Base-by-base conservation (phyloP, 805 yeast genomes). In the Candida bentonensis region DNA sequence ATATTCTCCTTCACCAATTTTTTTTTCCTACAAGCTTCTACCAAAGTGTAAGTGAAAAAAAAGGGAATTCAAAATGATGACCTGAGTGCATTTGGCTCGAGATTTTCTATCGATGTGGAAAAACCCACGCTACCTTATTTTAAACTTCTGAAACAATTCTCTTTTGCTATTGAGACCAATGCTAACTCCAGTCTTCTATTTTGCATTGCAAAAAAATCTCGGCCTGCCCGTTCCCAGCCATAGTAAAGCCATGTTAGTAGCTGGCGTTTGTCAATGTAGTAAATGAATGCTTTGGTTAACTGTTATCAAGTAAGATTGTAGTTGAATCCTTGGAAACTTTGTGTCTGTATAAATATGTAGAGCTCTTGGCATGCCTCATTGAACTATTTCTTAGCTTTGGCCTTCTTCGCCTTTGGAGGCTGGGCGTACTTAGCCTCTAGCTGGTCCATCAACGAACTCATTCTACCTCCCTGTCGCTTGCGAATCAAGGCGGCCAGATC, bases 71-170 rank as follows among this genome's bases (percentile, higher is more conserved):
- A 42, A 51, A 49, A 76, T 84, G 95, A 84, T 84, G 95, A 84
- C 80, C 68, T 68, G 96, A 87, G 95, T 85, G 96, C 96, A 87
- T 87, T 87, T 87, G 96, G 95, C 96, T 87, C 95, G 94, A 86
- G 95, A 82, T 82, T 62, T 72, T 70, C 65, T 71, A 87, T 82
- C 87, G 88, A 73, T 87, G 96, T 87, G 95, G 96, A 87, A 84
- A 84, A 83, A 84, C 71, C 78, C 95, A 74, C 79, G 96, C 96
- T 87, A 87, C 96, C 96, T 87, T 73, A 76, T 63, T 69, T 66
- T 66, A 67, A 68, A 67, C 70, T 74, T 75, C 83, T 78, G 83
- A 78, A 50, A 26, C 17, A 17, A 9, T 41, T 15, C 9, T 28
- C 13, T 22, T 41, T 27, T 36, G 5, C 5, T 15, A 13, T 30